Evolutionary conservation across 192 early-diverging fungal genomes (phyloP).

Genomic region (Globomyces pollinis-pini): DNA sequence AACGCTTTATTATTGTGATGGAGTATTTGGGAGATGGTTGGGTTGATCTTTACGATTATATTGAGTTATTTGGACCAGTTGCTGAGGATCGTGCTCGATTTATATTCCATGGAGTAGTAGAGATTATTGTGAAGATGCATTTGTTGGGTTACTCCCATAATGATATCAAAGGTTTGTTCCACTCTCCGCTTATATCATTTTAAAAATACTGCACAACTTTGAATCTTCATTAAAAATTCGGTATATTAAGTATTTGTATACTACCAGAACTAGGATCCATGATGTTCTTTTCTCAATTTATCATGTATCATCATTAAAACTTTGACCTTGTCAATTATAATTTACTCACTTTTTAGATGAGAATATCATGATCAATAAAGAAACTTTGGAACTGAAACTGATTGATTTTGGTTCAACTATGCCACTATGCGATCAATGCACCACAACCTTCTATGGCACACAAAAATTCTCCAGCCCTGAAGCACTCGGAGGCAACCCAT

Average conservation of each 20-base stretch:
- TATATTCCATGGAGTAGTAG: constrained; percentile 39
- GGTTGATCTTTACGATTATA: constrained; percentile 48
- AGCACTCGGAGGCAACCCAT: constrained; percentile 29
- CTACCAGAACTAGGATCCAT: too few species aligned
- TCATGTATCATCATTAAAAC: not conserved
- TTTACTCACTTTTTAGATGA: too few species aligned
- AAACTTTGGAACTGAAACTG: constrained; percentile 40
- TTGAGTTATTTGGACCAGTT: constrained; percentile 43
- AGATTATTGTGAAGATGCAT: constrained; percentile 28
- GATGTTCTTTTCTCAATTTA: too few species aligned
- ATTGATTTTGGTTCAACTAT: constrained; percentile 52
- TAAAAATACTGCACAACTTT: too few species aligned
- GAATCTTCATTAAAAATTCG: constrained; percentile 9
- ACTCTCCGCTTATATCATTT: too few species aligned
- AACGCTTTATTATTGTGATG: constrained; percentile 41
- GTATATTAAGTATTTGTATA: not conserved
- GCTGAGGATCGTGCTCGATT: constrained; percentile 21
- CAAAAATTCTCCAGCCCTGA: constrained; percentile 52
- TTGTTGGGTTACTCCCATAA: constrained; percentile 38
- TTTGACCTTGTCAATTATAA: not conserved
- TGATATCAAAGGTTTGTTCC: constrained; percentile 42
- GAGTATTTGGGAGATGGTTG: constrained; percentile 51
- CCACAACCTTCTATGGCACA: constrained; percentile 44
- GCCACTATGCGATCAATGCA: not conserved
- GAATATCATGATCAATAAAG: constrained; percentile 46